Evolutionary conservation across 2,329 filamentous ascomycete species (phyloP).

Genomic region (Podosphaera xanthii): DNA sequence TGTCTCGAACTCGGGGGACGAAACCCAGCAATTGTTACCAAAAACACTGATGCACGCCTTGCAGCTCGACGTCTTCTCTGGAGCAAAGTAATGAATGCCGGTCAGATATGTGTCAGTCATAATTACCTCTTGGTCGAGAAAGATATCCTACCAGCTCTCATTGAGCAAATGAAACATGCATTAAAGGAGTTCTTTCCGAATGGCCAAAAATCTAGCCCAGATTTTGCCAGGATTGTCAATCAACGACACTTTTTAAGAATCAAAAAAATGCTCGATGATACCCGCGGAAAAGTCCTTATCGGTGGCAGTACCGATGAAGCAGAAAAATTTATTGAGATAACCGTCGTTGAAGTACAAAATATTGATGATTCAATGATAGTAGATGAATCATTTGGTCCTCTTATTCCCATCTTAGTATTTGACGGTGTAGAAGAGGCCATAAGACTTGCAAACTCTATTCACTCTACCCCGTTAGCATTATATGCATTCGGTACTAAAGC

Average conservation of each 20-base stretch:
- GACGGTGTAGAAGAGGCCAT: conserved; percentile 71
- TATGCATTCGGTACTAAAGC: conserved; percentile 66
- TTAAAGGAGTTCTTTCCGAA: conserved; percentile 64
- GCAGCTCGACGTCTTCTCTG: conserved; percentile 71
- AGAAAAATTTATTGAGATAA: conserved; percentile 72
- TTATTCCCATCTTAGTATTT: conserved; percentile 62
- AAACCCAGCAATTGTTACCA: conserved; percentile 83
- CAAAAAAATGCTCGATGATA: conserved; percentile 76
- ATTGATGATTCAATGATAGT: conserved; percentile 53
- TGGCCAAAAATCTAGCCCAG: conserved; percentile 53
- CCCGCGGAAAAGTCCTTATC: conserved; percentile 62
- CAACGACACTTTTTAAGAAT: conserved; percentile 55
- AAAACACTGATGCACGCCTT: conserved; percentile 53
- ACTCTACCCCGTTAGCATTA: conserved; percentile 62
- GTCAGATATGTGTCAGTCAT: conserved; percentile 79
- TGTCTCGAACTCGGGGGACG: conserved; percentile 74
- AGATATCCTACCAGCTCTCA: conserved; percentile 44
- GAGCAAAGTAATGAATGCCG: conserved; percentile 70
- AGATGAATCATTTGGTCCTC: conserved; percentile 82
- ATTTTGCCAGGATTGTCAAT: conserved; percentile 67
- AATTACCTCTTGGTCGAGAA: conserved; percentile 79
- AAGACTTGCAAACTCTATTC: conserved; percentile 53
- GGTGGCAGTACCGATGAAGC: conserved; percentile 66
- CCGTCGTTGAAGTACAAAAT: conserved; percentile 63
- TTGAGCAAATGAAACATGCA: conserved; percentile 49